These are phyloP conservation scores for Carex pumila DNA, from an alignment of 176 grass and related monocot species.

Conservation along the genomic window DNA sequence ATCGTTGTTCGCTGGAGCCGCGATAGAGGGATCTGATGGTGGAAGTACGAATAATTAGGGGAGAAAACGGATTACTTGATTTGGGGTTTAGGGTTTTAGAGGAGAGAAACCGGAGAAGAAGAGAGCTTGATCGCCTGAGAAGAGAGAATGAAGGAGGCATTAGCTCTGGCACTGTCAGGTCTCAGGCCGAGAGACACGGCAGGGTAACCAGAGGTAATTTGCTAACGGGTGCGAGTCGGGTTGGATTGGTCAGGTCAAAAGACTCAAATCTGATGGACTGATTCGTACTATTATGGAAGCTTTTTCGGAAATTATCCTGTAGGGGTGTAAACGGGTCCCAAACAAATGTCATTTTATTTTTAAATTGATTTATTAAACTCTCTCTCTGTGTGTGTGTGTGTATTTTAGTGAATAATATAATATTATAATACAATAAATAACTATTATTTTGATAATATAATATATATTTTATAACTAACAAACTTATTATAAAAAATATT, in stretches of 20 bases:
- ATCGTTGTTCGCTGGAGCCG: neutral
- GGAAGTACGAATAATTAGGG: slow-evolving; percentile 6
- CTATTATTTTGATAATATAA: too few relatives aligned
- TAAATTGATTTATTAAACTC: too few relatives aligned
- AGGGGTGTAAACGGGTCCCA: too few relatives aligned
- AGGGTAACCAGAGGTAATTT: neutral
- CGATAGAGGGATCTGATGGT: neutral
- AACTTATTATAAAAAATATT: too few relatives aligned
- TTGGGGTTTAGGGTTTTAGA: slow-evolving; percentile 10
- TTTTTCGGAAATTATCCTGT: too few relatives aligned
- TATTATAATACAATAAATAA: too few relatives aligned
- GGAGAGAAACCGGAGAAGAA: slow-evolving; percentile 29
- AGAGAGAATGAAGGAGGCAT: slow-evolving; percentile 4
- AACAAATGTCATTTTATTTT: too few relatives aligned
- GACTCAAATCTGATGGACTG: neutral
- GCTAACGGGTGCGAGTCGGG: neutral
- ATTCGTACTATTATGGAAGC: too few relatives aligned
- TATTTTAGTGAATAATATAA: too few relatives aligned
- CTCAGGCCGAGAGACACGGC: neutral
- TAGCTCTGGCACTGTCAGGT: neutral
- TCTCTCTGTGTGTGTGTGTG: too few relatives aligned
- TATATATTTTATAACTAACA: too few relatives aligned
- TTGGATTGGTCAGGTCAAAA: neutral
- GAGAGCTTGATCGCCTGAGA: slow-evolving; percentile 17
- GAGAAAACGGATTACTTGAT: neutral